These are phyloP conservation scores for Lodderomyces jiufengensis DNA, from an alignment of 1,139 yeast genomes.

Conservation along the genomic window DNA sequence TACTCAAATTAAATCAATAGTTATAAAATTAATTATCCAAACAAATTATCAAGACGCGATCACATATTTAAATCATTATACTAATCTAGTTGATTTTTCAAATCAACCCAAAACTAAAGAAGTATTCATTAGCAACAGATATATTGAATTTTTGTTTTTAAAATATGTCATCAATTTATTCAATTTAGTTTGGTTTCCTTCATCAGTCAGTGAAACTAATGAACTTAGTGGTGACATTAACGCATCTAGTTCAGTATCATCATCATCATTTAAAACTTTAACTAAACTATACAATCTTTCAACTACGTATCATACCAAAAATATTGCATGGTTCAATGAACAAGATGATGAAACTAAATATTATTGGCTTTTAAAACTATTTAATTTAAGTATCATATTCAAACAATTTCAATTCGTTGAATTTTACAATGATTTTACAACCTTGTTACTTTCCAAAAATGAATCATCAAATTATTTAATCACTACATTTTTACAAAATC, in stretches of 20 bases:
- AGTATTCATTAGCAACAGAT: constrained; percentile 20
- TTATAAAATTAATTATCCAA: constrained; percentile 14
- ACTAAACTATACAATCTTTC: constrained; percentile 21
- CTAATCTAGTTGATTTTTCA: constrained; percentile 21
- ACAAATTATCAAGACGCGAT: constrained; percentile 22
- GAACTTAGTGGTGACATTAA: no score
- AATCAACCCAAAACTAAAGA: constrained; percentile 22
- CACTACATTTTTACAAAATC: constrained; percentile 1
- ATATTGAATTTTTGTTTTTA: constrained; percentile 26
- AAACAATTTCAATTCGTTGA: constrained; percentile 24
- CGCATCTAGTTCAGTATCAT: no score
- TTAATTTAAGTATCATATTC: constrained; percentile 22
- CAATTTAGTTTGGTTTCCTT: constrained; percentile 21
- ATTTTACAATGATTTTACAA: constrained; percentile 22
- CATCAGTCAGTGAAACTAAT: background rate
- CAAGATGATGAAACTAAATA: constrained; percentile 18
- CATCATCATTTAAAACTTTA: constrained; percentile 15
- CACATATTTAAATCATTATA: constrained; percentile 17
- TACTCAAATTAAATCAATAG: constrained; percentile 9
- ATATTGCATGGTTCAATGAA: constrained; percentile 15
- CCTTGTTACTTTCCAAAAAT: constrained; percentile 13
- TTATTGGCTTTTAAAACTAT: constrained; percentile 22
- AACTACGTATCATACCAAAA: constrained; percentile 21
- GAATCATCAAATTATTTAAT: constrained; percentile 7
- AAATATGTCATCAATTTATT: constrained; percentile 22